phyloP scores from a whole-genome alignment of 371 early-diverging fungal species.

The Syncephalastrum racemosum region DNA sequence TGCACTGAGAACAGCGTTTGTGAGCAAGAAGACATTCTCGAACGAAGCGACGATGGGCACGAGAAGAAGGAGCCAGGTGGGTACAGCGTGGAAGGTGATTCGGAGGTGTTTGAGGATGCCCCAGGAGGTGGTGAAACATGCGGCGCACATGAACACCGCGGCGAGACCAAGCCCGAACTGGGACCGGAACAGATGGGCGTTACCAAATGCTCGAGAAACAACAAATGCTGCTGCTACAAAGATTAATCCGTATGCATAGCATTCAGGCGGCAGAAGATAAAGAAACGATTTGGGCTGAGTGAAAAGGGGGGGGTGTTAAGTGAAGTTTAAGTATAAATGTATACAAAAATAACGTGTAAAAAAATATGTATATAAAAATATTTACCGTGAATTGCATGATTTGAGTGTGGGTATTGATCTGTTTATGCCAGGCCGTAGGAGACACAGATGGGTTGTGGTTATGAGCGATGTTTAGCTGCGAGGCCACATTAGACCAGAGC shows the following conservation, averaged over 20 bases:
- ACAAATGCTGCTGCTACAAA: conserved; percentile 61
- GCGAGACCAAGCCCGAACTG: conserved; percentile 69
- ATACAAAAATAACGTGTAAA: background rate
- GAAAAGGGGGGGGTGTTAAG: too few relatives aligned
- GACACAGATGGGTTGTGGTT: background rate
- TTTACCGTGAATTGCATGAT: conserved; percentile 35
- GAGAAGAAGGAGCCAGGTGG: conserved; percentile 62
- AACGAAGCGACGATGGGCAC: conserved; percentile 68
- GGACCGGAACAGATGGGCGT: conserved; percentile 69
- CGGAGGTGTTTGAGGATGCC: conserved; percentile 24
- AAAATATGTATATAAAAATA: background rate
- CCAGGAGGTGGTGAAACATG: conserved; percentile 26
- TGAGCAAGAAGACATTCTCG: conserved; percentile 72
- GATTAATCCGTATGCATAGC: conserved; percentile 34
- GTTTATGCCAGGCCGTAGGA: conserved; percentile 19
- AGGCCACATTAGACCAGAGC: conserved; percentile 33
- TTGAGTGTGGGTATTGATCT: conserved; percentile 15
- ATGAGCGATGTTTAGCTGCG: conserved; percentile 7
- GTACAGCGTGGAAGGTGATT: conserved; percentile 12
- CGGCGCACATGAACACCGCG: conserved; percentile 47
- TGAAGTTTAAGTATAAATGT: background rate
- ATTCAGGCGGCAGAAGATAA: conserved; percentile 12
- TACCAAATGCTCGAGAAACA: conserved; percentile 59
- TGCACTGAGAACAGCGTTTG: conserved; percentile 67
- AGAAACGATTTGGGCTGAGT: conserved; percentile 17